Conservation (phyloP, 768 basidiomycete species). For the Amanita thiersii region DNA sequence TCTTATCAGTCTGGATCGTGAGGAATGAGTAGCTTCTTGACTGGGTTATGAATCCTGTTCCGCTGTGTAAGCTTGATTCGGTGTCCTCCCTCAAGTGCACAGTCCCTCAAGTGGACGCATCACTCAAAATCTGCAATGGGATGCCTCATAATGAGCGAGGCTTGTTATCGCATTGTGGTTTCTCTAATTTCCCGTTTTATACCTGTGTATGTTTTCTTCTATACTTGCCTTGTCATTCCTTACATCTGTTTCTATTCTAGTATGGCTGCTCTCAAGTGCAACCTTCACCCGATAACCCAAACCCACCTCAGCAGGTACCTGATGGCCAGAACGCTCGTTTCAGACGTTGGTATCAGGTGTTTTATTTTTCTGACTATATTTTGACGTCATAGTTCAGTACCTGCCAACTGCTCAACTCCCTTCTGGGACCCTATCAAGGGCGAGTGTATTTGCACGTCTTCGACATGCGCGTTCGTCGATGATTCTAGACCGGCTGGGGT, state of each 20-base stretch:
- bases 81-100: constrained; percentile 54
- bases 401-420: constrained; percentile 64
- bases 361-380: background rate
- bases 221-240: background rate
- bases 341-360: constrained; percentile 43
- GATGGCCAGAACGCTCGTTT: constrained; percentile 38
- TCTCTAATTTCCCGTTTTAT: constrained; percentile 71
- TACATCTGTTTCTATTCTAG: constrained; percentile 22
- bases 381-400: constrained; percentile 32
- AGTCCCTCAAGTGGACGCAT: constrained; percentile 47
- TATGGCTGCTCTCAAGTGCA: constrained; percentile 61
- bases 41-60: constrained; percentile 67
- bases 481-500: constrained; percentile 59
- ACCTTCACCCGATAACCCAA: constrained; percentile 53
- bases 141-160: constrained; percentile 62
- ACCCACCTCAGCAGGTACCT: constrained; percentile 50
- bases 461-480: constrained; percentile 55
- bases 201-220: constrained; percentile 51
- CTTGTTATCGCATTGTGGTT: constrained; percentile 50
- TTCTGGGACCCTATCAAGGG: constrained; percentile 76
- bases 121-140: constrained; percentile 65
- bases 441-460: constrained; percentile 52
- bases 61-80: constrained; percentile 47
- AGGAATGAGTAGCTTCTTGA: constrained; percentile 62
- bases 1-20: constrained; percentile 72